These are phyloP conservation scores for Musa balbisiana DNA, from an alignment of 202 grass and related monocot genomes.

Conservation along the genomic window DNA sequence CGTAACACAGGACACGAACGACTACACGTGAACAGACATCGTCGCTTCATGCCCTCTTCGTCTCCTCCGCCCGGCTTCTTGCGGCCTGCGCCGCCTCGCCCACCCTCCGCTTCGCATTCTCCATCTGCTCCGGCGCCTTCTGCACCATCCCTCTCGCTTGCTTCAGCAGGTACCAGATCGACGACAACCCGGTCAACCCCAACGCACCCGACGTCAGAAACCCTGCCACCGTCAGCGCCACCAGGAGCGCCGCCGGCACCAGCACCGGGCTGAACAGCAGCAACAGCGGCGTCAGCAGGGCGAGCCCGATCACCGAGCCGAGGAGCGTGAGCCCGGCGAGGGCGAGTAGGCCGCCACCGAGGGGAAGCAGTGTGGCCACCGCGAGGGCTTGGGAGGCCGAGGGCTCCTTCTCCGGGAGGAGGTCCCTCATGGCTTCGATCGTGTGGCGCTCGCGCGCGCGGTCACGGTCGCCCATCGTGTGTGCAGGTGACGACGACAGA, in stretches of 20 bases:
- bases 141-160: background rate
- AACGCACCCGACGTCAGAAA: background rate
- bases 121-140: background rate
- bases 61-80: background rate
- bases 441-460: background rate
- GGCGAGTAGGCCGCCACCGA: conserved; percentile 9
- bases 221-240: background rate
- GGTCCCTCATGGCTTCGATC: background rate
- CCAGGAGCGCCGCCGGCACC: background rate
- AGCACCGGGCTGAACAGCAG: conserved; percentile 11
- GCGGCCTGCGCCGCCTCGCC: background rate
- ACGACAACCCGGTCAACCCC: background rate
- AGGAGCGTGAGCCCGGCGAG: background rate
- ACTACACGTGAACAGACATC: no score
- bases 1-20: no score
- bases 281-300: conserved; percentile 8
- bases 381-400: background rate
- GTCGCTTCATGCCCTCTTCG: no score
- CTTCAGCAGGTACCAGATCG: background rate
- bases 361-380: background rate
- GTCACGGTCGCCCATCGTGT: background rate
- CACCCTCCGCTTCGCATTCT: background rate
- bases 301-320: background rate
- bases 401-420: background rate
- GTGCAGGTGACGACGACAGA: background rate